phyloP scores from a whole-genome alignment of 306 rosid genomes.

The Vigna nakashimae region DNA sequence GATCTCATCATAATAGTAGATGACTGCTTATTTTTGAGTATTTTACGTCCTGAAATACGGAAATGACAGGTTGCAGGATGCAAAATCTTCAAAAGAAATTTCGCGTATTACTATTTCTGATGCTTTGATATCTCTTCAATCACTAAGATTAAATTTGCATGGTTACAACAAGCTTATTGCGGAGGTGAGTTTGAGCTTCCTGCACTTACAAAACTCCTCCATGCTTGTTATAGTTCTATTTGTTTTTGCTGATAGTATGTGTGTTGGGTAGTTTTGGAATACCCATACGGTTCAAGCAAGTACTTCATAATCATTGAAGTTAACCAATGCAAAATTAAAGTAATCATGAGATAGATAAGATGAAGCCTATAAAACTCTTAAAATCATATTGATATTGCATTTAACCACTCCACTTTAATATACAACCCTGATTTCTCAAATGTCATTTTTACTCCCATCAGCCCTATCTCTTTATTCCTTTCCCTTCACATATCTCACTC shows the following conservation, averaged over 20 bases:
- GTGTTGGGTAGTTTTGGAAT: conserved; percentile 3
- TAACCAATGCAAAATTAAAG: conserved; percentile 1
- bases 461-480: not conserved
- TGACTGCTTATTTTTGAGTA: conserved; percentile 17
- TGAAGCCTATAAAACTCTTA: not conserved
- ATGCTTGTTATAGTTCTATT: conserved; percentile 7
- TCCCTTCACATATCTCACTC: not conserved
- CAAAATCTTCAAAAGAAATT: conserved; percentile 56
- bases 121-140: conserved; percentile 62
- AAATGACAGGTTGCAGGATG: conserved; percentile 71
- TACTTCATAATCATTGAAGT: conserved; percentile 22
- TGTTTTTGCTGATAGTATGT: conserved; percentile 3
- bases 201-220: not conserved
- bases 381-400: conserved; percentile 12
- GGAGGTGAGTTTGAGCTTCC: conserved; percentile 63
- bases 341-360: not conserved
- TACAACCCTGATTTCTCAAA: not conserved
- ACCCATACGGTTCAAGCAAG: conserved; percentile 8
- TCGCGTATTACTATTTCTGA: conserved; percentile 54
- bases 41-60: conserved; percentile 17
- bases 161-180: conserved; percentile 75
- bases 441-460: not conserved
- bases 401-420: conserved; percentile 25
- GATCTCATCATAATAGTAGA: conserved; percentile 23
- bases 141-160: conserved; percentile 73